Evolutionary conservation across 768 basidiomycete species (phyloP).

Genomic region (Rhodotorula taiwanensis): DNA sequence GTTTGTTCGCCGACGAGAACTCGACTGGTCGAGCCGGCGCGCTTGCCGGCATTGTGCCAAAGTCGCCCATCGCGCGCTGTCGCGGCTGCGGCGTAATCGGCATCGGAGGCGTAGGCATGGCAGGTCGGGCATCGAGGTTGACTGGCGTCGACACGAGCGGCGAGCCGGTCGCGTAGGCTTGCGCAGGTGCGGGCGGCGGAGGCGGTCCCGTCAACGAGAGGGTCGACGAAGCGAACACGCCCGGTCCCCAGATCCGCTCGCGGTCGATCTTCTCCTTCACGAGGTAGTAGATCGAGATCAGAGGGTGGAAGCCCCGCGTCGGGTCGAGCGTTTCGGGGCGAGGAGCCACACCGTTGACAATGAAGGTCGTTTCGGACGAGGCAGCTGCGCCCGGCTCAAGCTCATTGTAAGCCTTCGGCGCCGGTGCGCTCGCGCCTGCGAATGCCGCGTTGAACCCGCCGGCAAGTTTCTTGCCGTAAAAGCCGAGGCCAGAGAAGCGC

Average conservation of each 20-base stretch:
- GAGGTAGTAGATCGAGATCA: slow-evolving; percentile 93
- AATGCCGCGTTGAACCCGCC: slow-evolving; percentile 38
- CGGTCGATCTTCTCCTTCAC: slow-evolving; percentile 92
- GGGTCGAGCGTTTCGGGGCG: slow-evolving; percentile 58
- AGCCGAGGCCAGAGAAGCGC: slow-evolving; percentile 91
- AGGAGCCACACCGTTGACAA: slow-evolving; percentile 8
- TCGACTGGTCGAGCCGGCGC: background rate
- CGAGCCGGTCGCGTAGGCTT: slow-evolving; percentile 32
- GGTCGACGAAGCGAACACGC: slow-evolving; percentile 88
- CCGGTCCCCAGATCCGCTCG: slow-evolving; percentile 85
- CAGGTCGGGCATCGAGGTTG: slow-evolving; percentile 9
- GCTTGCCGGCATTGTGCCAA: background rate
- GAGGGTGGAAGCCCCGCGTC: slow-evolving; percentile 84
- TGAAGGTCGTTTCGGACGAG: background rate
- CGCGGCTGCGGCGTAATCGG: slow-evolving; percentile 37
- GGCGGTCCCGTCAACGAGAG: slow-evolving; percentile 48
- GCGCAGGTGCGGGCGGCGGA: slow-evolving; percentile 33
- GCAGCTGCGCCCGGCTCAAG: background rate
- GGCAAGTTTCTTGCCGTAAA: slow-evolving; percentile 73
- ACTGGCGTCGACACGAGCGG: background rate
- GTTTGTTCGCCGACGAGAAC: background rate
- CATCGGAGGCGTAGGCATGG: slow-evolving; percentile 9
- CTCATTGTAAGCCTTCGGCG: slow-evolving; percentile 16
- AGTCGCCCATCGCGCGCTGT: slow-evolving; percentile 30
- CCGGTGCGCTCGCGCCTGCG: slow-evolving; percentile 17